These are phyloP conservation scores for Mucor irregularis DNA, from an alignment of 371 early-diverging fungal genomes.

Conservation along the genomic window DNA sequence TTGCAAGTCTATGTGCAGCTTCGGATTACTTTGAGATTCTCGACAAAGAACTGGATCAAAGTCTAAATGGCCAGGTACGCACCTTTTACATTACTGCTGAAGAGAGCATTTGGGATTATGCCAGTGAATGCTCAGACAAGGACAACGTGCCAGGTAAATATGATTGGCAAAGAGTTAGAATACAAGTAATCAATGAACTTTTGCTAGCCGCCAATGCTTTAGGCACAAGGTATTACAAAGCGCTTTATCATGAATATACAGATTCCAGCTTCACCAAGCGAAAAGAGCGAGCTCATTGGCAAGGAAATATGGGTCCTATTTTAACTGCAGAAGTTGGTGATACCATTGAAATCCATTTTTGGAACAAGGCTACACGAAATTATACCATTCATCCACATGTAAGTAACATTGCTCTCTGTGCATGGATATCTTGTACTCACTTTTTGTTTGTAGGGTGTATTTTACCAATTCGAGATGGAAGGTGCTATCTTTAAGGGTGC, in stretches of 20 bases:
- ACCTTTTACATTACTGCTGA: slow-evolving; percentile 51
- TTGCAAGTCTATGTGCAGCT: not conserved
- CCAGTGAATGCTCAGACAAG: not conserved
- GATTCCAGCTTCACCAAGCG: slow-evolving; percentile 34
- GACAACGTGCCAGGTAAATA: slow-evolving; percentile 19
- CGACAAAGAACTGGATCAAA: slow-evolving; percentile 32
- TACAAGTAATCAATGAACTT: not conserved
- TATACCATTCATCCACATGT: slow-evolving; percentile 57
- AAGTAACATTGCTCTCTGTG: slow-evolving; percentile 3
- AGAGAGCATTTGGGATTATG: slow-evolving; percentile 54
- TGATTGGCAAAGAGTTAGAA: slow-evolving; percentile 11
- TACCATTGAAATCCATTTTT: slow-evolving; percentile 42
- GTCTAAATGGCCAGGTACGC: slow-evolving; percentile 20
- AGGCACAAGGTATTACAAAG: slow-evolving; percentile 49
- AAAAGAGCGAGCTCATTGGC: slow-evolving; percentile 35
- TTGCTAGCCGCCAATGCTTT: slow-evolving; percentile 10
- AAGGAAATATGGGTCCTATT: slow-evolving; percentile 52
- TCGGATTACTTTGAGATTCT: slow-evolving; percentile 32
- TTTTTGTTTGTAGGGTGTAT: slow-evolving; percentile 32
- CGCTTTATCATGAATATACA: slow-evolving; percentile 50
- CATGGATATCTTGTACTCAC: no score
- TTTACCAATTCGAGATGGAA: slow-evolving; percentile 53
- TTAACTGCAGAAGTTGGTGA: slow-evolving; percentile 55
- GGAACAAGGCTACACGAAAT: slow-evolving; percentile 39
- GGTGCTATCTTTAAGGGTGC: slow-evolving; percentile 49